Evolutionary conservation across 1,139 yeast genomes (phyloP).

Genomic region (Lodderomyces parapsilosis): DNA sequence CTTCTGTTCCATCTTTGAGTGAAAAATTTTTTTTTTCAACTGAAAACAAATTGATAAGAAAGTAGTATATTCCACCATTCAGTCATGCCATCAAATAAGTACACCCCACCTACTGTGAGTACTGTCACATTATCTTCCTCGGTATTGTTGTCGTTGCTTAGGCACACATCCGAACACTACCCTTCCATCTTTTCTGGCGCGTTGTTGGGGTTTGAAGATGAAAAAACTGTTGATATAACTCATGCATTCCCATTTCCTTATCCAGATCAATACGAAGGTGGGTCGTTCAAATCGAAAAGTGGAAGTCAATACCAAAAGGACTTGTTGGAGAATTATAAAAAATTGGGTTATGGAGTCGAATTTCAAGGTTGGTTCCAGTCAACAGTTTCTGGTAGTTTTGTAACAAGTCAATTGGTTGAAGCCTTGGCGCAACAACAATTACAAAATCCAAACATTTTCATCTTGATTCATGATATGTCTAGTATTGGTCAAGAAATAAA

Average conservation of each 20-base stretch:
- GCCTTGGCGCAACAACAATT: constrained; percentile 66
- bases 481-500: constrained; percentile 64
- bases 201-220: constrained; percentile 72
- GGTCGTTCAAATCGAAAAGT: constrained; percentile 54
- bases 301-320: constrained; percentile 73
- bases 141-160: constrained; percentile 67
- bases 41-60: background rate
- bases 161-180: constrained; percentile 68
- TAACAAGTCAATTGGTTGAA: constrained; percentile 65
- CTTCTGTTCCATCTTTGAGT: background rate
- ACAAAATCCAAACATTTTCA: constrained; percentile 61
- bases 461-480: constrained; percentile 72
- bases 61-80: no score
- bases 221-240: constrained; percentile 49
- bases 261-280: constrained; percentile 55
- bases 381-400: constrained; percentile 66
- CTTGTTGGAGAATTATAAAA: constrained; percentile 59
- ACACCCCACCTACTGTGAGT: constrained; percentile 41
- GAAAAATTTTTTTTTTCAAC: constrained; percentile 5
- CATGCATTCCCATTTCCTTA: constrained; percentile 66
- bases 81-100: constrained; percentile 8
- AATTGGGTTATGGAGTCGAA: constrained; percentile 68
- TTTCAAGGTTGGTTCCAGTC: constrained; percentile 84
- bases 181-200: constrained; percentile 76
- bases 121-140: constrained; percentile 52